Percentiles rank a stretch among this genome's conserved stretches.
phyloP scores from a whole-genome alignment of 2,329 filamentous ascomycete species.

The Cordyceps javanica region DNA sequence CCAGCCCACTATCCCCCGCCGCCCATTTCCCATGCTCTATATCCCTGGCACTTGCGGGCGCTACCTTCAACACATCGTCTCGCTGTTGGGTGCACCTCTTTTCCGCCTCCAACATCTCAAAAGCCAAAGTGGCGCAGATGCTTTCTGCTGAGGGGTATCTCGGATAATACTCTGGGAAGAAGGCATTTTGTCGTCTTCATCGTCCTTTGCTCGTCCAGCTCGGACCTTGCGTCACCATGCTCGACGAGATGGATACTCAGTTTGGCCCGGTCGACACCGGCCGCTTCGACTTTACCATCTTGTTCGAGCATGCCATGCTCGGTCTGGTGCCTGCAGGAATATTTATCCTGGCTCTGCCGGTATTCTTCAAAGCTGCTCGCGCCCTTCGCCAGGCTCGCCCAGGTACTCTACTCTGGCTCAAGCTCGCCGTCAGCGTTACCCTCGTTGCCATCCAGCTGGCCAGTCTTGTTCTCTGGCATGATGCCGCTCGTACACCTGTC shows the following conservation, averaged over 20 bases:
- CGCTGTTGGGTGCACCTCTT: background rate
- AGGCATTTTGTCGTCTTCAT: background rate
- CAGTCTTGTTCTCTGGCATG: constrained; percentile 23
- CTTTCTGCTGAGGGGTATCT: background rate
- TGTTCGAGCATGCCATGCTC: constrained; percentile 1
- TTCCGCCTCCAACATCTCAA: background rate
- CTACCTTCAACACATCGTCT: background rate
- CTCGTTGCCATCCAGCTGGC: constrained; percentile 16
- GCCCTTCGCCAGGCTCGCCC: background rate
- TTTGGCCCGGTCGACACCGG: constrained; percentile 36
- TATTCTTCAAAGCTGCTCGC: background rate
- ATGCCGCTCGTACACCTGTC: constrained; percentile 14
- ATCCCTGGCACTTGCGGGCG: background rate
- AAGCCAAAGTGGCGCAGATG: background rate
- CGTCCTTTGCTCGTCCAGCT: background rate
- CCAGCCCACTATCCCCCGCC: background rate
- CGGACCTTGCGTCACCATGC: background rate
- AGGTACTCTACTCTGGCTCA: constrained; percentile 18
- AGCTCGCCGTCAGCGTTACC: constrained; percentile 11
- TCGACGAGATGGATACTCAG: constrained; percentile 17
- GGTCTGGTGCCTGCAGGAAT: background rate
- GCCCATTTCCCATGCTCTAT: background rate
- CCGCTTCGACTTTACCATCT: constrained; percentile 23
- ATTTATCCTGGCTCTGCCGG: background rate
- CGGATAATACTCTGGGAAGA: background rate